Conservation (phyloP, 345 rosid species). For the Mangifera indica region DNA sequence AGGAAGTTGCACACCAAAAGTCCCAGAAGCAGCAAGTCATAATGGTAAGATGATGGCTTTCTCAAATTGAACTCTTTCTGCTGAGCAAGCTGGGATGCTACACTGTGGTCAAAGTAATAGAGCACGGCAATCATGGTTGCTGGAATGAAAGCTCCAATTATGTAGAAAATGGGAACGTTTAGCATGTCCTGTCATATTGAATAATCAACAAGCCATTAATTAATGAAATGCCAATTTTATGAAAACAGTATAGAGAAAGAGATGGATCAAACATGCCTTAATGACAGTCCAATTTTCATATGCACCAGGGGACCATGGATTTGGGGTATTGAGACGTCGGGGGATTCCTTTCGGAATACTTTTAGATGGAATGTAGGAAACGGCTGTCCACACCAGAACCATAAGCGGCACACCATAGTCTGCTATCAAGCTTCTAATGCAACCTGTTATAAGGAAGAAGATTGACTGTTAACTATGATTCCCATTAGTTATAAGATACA, state of each 20-base stretch:
- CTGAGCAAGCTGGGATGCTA: slow-evolving; percentile 96
- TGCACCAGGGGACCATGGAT: slow-evolving; percentile 98
- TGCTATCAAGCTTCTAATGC: slow-evolving; percentile 84
- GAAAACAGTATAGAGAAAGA: neutral
- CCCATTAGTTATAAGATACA: neutral
- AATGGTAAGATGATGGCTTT: slow-evolving; percentile 90
- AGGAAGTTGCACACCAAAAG: slow-evolving; percentile 53
- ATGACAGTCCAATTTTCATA: slow-evolving; percentile 86
- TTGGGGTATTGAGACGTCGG: slow-evolving; percentile 86
- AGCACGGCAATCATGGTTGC: slow-evolving; percentile 98
- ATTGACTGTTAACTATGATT: no score
- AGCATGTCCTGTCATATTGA: slow-evolving; percentile 63
- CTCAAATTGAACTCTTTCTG: slow-evolving; percentile 92
- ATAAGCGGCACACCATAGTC: slow-evolving; percentile 95
- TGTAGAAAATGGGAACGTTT: slow-evolving; percentile 71
- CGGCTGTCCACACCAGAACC: slow-evolving; percentile 90
- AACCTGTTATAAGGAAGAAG: slow-evolving; percentile 40
- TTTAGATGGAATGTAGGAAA: slow-evolving; percentile 74
- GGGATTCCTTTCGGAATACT: slow-evolving; percentile 90
- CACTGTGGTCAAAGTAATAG: slow-evolving; percentile 95
- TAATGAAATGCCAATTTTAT: neutral
- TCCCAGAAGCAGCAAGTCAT: slow-evolving; percentile 85
- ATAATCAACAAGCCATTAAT: slow-evolving; percentile 4
- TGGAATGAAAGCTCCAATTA: slow-evolving; percentile 91
- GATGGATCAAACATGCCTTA: slow-evolving; percentile 39